Percentiles rank a stretch among this genome's conserved stretches.
Evolutionary conservation across 495 filamentous ascomycete species (phyloP).

Genomic region (Aspergillus indologenus): DNA sequence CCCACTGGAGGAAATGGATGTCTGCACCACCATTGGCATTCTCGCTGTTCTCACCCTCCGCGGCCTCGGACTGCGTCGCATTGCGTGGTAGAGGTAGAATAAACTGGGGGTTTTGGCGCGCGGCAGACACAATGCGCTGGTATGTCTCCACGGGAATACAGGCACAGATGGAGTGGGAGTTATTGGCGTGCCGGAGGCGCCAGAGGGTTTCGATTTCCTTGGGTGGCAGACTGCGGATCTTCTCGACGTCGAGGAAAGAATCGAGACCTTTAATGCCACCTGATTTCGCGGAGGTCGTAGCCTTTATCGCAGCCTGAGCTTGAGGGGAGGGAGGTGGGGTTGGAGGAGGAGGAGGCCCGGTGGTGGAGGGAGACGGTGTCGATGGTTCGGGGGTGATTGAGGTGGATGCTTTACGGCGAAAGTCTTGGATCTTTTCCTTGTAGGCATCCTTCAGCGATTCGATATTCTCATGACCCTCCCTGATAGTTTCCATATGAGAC

Average conservation of each 20-base stretch:
- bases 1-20: constrained; percentile 56
- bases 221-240: constrained; percentile 66
- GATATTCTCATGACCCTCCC: constrained; percentile 70
- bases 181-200: constrained; percentile 78
- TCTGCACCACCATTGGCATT: constrained; percentile 33
- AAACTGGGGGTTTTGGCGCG: constrained; percentile 77
- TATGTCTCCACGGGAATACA: constrained; percentile 72
- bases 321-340: constrained; percentile 30
- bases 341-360: constrained; percentile 29
- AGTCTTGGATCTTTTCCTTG: constrained; percentile 69
- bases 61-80: constrained; percentile 19
- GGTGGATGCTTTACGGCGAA: constrained; percentile 60
- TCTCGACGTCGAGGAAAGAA: constrained; percentile 78
- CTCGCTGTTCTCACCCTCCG: constrained; percentile 29
- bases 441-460: constrained; percentile 79
- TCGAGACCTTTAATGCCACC: constrained; percentile 75
- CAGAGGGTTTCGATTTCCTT: constrained; percentile 85
- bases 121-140: constrained; percentile 60
- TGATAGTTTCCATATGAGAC: constrained; percentile 25
- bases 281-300: constrained; percentile 31
- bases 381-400: constrained; percentile 49
- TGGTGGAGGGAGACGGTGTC: constrained; percentile 24
- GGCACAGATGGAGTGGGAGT: constrained; percentile 72
- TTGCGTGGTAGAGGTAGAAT: constrained; percentile 80
- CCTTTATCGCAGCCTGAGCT: constrained; percentile 34